These are phyloP conservation scores for Penicillium maclennaniae DNA, from an alignment of 495 filamentous ascomycete species.

Conservation along the genomic window DNA sequence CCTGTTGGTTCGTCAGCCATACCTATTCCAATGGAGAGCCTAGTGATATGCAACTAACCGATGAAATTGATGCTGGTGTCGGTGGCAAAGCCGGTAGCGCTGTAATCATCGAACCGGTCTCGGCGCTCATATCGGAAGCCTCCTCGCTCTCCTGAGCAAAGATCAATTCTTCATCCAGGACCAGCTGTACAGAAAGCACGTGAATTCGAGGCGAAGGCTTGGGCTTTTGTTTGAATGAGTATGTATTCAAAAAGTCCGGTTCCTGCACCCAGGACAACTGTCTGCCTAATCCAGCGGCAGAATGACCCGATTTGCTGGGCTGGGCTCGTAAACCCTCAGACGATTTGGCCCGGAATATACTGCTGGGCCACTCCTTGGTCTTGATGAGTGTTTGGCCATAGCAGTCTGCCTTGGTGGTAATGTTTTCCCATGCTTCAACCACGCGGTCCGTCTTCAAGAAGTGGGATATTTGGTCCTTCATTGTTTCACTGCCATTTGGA, in stretches of 20 bases:
- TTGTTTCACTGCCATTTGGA: constrained; percentile 20
- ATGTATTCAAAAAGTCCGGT: constrained; percentile 31
- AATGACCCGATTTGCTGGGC: constrained; percentile 3
- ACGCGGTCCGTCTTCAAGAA: constrained; percentile 41
- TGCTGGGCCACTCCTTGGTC: constrained; percentile 32
- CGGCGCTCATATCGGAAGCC: constrained; percentile 3
- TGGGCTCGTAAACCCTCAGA: constrained; percentile 12
- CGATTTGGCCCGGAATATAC: constrained; percentile 33
- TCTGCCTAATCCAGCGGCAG: constrained; percentile 16
- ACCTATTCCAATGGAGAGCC: neutral
- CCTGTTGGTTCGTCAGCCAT: neutral
- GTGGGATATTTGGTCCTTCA: constrained; percentile 39
- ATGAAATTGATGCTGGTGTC: constrained; percentile 4
- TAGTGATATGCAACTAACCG: neutral
- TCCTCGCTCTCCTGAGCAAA: constrained; percentile 1
- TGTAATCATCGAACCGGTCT: constrained; percentile 34
- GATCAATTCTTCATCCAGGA: constrained; percentile 22
- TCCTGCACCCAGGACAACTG: constrained; percentile 36
- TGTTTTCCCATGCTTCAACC: constrained; percentile 36
- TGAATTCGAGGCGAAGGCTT: constrained; percentile 33
- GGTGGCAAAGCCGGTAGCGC: constrained; percentile 35
- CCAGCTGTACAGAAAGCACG: constrained; percentile 31
- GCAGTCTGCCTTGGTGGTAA: constrained; percentile 17
- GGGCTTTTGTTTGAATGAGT: constrained; percentile 32
- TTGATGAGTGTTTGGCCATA: constrained; percentile 9